Percentiles rank a stretch among this genome's conserved stretches.
Conservation (phyloP, 1,284 basidiomycete species). For the Anthracocystis walkeri region DNA sequence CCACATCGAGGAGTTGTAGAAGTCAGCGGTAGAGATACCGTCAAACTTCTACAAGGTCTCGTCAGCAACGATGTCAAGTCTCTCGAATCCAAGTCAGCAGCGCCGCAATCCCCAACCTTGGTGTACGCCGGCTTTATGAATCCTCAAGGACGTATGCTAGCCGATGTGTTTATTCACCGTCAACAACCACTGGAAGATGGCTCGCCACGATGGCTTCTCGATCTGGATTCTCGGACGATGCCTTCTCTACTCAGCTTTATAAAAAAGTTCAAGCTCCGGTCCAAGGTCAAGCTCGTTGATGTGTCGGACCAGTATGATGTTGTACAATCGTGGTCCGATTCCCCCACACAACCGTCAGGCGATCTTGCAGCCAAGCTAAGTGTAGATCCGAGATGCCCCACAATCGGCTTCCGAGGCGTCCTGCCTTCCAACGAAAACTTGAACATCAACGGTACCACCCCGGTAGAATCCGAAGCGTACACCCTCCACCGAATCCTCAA, state of each 20-base stretch:
- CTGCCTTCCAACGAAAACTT: slow-evolving; percentile 2
- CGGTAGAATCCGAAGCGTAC: slow-evolving; percentile 72
- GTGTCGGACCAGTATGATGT: slow-evolving; percentile 81
- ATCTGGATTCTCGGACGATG: slow-evolving; percentile 75
- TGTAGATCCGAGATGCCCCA: slow-evolving; percentile 50
- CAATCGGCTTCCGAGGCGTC: slow-evolving; percentile 58
- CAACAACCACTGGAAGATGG: slow-evolving; percentile 19
- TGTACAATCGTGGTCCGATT: slow-evolving; percentile 79
- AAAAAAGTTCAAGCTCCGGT: slow-evolving; percentile 87
- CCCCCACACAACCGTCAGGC: background rate
- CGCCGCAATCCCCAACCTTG: slow-evolving; percentile 12
- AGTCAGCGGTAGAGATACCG: slow-evolving; percentile 83
- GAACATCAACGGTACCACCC: background rate
- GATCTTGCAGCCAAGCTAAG: slow-evolving; percentile 11
- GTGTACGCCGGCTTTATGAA: slow-evolving; percentile 85
- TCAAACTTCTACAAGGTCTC: slow-evolving; percentile 89
- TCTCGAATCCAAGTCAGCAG: slow-evolving; percentile 10
- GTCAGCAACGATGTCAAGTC: slow-evolving; percentile 75
- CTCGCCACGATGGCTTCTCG: slow-evolving; percentile 76
- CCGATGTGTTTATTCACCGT: slow-evolving; percentile 86
- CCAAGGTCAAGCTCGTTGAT: slow-evolving; percentile 84
- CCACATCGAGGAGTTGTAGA: slow-evolving; percentile 74
- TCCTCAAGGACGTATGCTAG: slow-evolving; percentile 89
- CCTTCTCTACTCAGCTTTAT: slow-evolving; percentile 76
- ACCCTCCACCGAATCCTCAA: slow-evolving; percentile 81